Evolutionary conservation across 2,329 filamentous ascomycete genomes (phyloP).

Genomic region (Aspergillus eucalypticola): DNA sequence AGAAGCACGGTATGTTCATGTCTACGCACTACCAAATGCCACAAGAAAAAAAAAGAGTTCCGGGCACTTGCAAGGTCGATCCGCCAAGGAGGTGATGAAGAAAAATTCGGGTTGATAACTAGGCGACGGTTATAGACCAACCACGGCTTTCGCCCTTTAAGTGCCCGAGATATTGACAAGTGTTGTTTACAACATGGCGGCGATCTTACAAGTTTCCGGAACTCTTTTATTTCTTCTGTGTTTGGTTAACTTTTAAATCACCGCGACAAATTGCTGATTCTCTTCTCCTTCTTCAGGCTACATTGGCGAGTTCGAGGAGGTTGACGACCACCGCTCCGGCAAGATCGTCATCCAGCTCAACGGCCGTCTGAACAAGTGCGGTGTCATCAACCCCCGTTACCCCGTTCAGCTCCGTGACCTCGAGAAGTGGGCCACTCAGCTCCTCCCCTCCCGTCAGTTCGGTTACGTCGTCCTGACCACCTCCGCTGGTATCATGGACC

Average conservation of each 20-base stretch:
- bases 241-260: slow-evolving; percentile 89
- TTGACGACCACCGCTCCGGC: slow-evolving; percentile 98
- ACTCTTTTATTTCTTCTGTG: slow-evolving; percentile 55
- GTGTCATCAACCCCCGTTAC: slow-evolving; percentile 99
- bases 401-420: slow-evolving; percentile 97
- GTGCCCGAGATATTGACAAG: slow-evolving; percentile 91
- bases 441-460: slow-evolving; percentile 99
- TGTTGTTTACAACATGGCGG: slow-evolving; percentile 55
- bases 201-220: slow-evolving; percentile 97
- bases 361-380: slow-evolving; percentile 98
- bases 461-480: slow-evolving; percentile 99
- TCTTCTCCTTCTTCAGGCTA: slow-evolving; percentile 66
- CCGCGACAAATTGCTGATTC: slow-evolving; percentile 74
- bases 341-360: slow-evolving; percentile 99
- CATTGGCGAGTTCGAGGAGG: slow-evolving; percentile 99
- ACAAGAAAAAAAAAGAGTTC: neutral
- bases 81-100: slow-evolving; percentile 11
- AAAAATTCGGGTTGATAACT: slow-evolving; percentile 97
- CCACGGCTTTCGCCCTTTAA: slow-evolving; percentile 99
- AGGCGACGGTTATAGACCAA: slow-evolving; percentile 80
- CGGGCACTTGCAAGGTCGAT: neutral
- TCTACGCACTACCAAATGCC: neutral
- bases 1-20: slow-evolving; percentile 87
- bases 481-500: slow-evolving; percentile 99
- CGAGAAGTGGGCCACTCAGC: slow-evolving; percentile 99